Evolutionary conservation across 257 asterid species (phyloP).

Genomic region (Solanum chaucha): DNA sequence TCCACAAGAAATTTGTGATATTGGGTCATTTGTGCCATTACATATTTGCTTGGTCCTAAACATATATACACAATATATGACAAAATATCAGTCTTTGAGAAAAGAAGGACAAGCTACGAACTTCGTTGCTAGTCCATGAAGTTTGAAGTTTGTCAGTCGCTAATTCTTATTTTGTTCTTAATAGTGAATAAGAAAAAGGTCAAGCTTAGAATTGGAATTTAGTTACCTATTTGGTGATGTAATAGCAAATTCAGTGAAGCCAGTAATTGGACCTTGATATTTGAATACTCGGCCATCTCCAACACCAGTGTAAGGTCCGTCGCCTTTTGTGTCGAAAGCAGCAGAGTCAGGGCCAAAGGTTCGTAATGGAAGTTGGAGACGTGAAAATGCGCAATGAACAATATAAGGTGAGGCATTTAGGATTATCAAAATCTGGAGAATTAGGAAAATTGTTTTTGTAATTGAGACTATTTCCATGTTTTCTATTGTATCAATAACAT

Average conservation of each 20-base stretch:
- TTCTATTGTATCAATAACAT: background rate
- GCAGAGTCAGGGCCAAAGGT: constrained; percentile 24
- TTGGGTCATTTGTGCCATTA: background rate
- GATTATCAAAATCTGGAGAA: background rate
- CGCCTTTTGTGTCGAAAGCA: constrained; percentile 17
- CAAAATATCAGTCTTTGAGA: background rate
- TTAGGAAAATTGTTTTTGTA: background rate
- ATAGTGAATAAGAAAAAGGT: background rate
- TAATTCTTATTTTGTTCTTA: background rate
- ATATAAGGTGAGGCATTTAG: background rate
- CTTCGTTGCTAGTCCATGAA: background rate
- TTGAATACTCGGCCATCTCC: constrained; percentile 42
- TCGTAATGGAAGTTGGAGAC: constrained; percentile 1
- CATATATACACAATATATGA: background rate
- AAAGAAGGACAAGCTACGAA: background rate
- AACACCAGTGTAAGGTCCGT: constrained; percentile 37
- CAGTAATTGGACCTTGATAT: constrained; percentile 5
- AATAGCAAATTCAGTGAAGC: background rate
- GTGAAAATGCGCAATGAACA: background rate
- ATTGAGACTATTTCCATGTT: background rate
- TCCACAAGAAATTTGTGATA: background rate
- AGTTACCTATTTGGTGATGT: background rate
- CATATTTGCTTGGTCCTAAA: background rate
- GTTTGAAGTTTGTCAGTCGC: background rate
- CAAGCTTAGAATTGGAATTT: background rate